Base-by-base conservation (phyloP, 768 basidiomycete species). In the Rhodotorula taiwanensis region DNA sequence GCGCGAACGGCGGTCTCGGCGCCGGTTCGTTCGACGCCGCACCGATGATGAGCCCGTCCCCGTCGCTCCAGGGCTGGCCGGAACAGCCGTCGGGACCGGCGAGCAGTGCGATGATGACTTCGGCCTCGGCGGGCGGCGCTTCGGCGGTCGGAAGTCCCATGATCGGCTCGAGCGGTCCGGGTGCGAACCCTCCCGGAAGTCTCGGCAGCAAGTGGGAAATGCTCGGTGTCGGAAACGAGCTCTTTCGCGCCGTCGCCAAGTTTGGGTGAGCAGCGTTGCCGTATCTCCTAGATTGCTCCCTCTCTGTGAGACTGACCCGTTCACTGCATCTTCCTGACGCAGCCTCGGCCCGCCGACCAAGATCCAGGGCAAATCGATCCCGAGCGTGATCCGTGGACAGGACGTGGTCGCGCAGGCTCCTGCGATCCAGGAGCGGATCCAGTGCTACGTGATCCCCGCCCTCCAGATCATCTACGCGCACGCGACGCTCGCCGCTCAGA, bases 331-430 rank as follows among this genome's bases (percentile, higher is more conserved):
- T 31, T 7, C 14, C 51, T 52, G 56, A 57, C 57, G 20, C 62
- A 63, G 54, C 45, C 86, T 98, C 66, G 93, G 94, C 1, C 95
- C 95, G 3, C 95, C 95, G 10, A 97, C 97, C 77, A 99, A 99
- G 80, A 95, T 99, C 69, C 95, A 98, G 77, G 91, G 94, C 74
- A 83, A 94, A 52, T 93, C 95, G 49, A 79, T 99, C 53, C 95
- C 95, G 11, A 97, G 97, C 78, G 83, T 99, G 62, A 81, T 98
- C 39, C 83, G 87, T 55, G 62, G 91, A 13, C 84, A 90, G 42
- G 95, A 99, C 72, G 97, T 98, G 73, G 98, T 99, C 72, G 93
- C 94, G 14, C 95, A 99, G 77, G 95, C 94, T 15, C 95, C 95
- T 51, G 93, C 95, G 1, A 98, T 95, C 0, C 94, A 97, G 75